phyloP scores from a whole-genome alignment of 2,329 filamentous ascomycete species.

The Tolypocladium sp. region DNA sequence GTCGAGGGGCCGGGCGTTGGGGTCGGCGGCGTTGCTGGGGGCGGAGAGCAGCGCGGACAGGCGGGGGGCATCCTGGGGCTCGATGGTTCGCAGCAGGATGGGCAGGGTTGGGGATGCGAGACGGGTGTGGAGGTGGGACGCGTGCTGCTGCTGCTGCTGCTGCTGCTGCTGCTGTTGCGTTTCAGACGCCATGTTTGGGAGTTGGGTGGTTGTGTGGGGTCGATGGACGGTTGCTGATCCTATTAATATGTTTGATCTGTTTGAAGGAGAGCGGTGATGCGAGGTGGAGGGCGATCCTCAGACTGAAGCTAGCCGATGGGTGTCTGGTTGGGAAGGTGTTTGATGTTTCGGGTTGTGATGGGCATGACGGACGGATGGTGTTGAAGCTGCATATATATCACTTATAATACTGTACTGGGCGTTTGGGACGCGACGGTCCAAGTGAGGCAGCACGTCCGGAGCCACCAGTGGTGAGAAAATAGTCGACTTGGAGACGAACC shows the following conservation, averaged over 20 bases:
- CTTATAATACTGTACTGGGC: too few species aligned
- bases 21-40: constrained; percentile 8
- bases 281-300: neutral
- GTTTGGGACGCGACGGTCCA: too few species aligned
- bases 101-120: constrained; percentile 13
- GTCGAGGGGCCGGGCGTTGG: constrained; percentile 7
- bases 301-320: neutral
- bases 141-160: constrained; percentile 1
- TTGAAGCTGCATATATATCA: neutral
- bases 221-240: neutral
- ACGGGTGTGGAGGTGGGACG: constrained; percentile 12
- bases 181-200: neutral
- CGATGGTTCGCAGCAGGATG: constrained; percentile 15
- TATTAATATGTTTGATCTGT: neutral
- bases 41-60: constrained; percentile 15
- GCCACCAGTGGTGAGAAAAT: neutral
- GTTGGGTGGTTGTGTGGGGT: neutral
- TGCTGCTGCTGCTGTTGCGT: neutral
- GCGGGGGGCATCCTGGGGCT: constrained; percentile 9
- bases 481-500: neutral
- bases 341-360: neutral
- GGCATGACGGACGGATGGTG: neutral
- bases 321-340: neutral
- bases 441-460: neutral
- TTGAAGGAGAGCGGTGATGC: neutral